Conservation (phyloP, 164 flowering plant genomes). For the Liriodendron chinense region DNA sequence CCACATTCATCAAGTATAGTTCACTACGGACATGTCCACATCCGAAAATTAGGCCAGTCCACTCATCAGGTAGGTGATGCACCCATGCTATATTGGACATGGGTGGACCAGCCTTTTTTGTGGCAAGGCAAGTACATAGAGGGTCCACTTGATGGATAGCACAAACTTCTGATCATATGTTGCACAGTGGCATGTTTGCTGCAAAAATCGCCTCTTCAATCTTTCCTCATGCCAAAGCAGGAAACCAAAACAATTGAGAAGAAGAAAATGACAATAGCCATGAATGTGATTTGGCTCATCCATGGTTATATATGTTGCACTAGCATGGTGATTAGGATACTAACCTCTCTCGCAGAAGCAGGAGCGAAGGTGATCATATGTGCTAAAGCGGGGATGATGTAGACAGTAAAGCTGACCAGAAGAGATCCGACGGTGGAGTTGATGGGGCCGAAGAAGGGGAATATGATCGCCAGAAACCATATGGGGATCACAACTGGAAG, state of each 20-base stretch:
- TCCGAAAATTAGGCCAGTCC: too few relatives aligned
- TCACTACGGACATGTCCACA: too few relatives aligned
- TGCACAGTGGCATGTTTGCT: background rate
- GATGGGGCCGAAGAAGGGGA: constrained; percentile 38
- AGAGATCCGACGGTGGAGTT: constrained; percentile 36
- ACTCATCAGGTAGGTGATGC: background rate
- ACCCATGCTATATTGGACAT: too few relatives aligned
- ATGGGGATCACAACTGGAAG: constrained; percentile 73
- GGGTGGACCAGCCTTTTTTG: too few relatives aligned
- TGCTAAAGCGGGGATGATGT: constrained; percentile 32
- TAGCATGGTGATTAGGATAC: background rate
- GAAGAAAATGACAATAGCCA: background rate
- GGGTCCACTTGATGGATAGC: too few relatives aligned
- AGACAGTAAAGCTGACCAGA: constrained; percentile 36
- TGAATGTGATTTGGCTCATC: background rate
- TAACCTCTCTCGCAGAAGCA: constrained; percentile 33
- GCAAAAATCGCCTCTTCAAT: background rate
- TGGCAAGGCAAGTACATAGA: too few relatives aligned
- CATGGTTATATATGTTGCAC: background rate
- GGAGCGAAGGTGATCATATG: constrained; percentile 32
- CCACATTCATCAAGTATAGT: background rate
- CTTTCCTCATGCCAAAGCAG: background rate
- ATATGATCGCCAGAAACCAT: constrained; percentile 33
- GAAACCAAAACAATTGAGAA: background rate
- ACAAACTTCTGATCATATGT: too few relatives aligned